Conservation (phyloP, 805 yeast species). For the Ogataea salicorniae region DNA sequence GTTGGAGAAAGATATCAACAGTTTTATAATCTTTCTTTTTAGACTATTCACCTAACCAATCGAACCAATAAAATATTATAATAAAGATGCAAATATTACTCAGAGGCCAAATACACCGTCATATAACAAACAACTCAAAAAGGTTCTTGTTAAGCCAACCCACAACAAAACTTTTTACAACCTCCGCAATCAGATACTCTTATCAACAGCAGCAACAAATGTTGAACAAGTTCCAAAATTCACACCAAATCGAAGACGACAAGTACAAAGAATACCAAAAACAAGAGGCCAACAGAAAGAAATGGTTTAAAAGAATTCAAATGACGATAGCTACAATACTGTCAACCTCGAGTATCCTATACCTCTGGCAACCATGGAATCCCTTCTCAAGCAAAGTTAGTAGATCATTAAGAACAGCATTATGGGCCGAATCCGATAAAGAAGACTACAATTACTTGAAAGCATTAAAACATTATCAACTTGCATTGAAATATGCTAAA, state of each 20-base stretch:
- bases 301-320: constrained; percentile 11
- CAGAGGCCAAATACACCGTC: too few relatives aligned
- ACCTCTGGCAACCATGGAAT: constrained; percentile 33
- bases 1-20: too few relatives aligned
- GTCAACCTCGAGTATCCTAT: constrained; percentile 17
- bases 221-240: constrained; percentile 3
- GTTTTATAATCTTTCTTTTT: too few relatives aligned
- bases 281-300: constrained; percentile 9
- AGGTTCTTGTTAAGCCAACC: too few relatives aligned
- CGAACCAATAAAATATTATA: too few relatives aligned
- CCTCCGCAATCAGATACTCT: neutral
- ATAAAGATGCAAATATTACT: too few relatives aligned
- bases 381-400: constrained; percentile 48
- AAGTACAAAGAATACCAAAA: constrained; percentile 5
- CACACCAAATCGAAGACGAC: constrained; percentile 7
- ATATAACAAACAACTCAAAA: too few relatives aligned
- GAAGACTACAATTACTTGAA: constrained; percentile 51
- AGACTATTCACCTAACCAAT: too few relatives aligned
- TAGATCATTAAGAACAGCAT: constrained; percentile 60
- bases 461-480: constrained; percentile 69
- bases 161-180: neutral
- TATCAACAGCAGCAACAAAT: neutral
- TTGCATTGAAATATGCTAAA: constrained; percentile 64
- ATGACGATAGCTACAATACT: constrained; percentile 14
- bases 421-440: constrained; percentile 78